Evolutionary conservation across 2,329 filamentous ascomycete genomes (phyloP), one percentile per base, ranked within the genome.

Genomic region (Aureobasidium melanogenum): DNA sequence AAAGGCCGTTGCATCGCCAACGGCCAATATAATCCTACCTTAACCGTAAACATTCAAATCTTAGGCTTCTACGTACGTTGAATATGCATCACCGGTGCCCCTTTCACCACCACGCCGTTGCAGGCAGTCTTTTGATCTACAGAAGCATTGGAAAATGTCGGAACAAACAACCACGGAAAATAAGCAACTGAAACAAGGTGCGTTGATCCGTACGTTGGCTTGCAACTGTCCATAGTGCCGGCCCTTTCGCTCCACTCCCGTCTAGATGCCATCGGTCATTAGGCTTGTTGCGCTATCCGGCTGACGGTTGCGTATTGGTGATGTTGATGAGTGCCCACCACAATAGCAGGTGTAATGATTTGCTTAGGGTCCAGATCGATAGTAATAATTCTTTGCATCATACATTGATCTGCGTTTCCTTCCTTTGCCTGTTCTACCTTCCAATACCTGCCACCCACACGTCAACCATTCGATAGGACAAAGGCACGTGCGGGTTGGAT

Each of bases 101-200:
- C 34, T 36, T 24, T 24, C n/a, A 2, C 7, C 32, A 51, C 19
- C 30, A 3, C n/a, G 2, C 48, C 48, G 48, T 51, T 51, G 2
- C 5, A 51, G 10, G 32, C 32, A 19, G 12, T 51, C 28, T 38
- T 38, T 36, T 26, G 48, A 51, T 36, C 48, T 51, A 19, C 48
- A 51, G 48, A 51, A 38, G 48, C 46, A 30, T 14, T 48, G 32
- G n/a, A 51, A 17, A 12, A 17, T 24, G 19, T 22, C 32, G 26
- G 32, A 38, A 36, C 28, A 38, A 15, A 15, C 12, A 12, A n/a
- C 2, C 12, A 22, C 12, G 7, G 7, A 36, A 36, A 54, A 54
- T 41, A 41, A 54, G 50, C 50, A 54, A 54, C 50, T 54, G 50
- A 54, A 39, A 54, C 50, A 54, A 54, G 50, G 34, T 54, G 28